Evolutionary conservation across 2,329 filamentous ascomycete genomes (phyloP).

Genomic region (Diplodia corticola): DNA sequence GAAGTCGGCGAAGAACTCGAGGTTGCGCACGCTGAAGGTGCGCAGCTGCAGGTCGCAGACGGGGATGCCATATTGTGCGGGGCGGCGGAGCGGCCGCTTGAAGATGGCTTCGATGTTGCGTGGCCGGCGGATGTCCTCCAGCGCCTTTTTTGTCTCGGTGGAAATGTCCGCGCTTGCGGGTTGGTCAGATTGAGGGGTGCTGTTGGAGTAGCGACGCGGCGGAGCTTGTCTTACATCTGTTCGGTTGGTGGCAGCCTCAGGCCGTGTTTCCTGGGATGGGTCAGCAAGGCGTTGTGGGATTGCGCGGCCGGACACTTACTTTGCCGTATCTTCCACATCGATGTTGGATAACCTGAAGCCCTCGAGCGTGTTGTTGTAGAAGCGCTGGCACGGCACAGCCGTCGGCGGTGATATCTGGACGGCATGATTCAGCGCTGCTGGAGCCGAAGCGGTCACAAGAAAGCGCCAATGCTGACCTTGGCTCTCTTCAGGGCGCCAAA

Average conservation of each 20-base stretch:
- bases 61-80: slow-evolving; percentile 73
- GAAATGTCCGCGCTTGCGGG: neutral
- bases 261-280: slow-evolving; percentile 24
- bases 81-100: slow-evolving; percentile 76
- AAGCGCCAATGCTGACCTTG: slow-evolving; percentile 36
- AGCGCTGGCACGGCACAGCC: slow-evolving; percentile 10
- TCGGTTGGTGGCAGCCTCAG: slow-evolving; percentile 26
- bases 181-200: neutral
- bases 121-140: slow-evolving; percentile 50
- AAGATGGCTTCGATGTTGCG: slow-evolving; percentile 83
- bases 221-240: slow-evolving; percentile 14
- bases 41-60: slow-evolving; percentile 90
- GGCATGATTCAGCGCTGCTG: neutral
- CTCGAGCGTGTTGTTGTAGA: slow-evolving; percentile 20
- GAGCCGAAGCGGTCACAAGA: neutral
- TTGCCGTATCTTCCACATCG: slow-evolving; percentile 7
- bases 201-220: neutral
- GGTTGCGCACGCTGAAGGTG: slow-evolving; percentile 84
- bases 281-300: neutral
- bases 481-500: slow-evolving; percentile 45
- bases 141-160: neutral
- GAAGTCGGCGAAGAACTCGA: slow-evolving; percentile 95
- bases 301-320: neutral
- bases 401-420: slow-evolving; percentile 7
- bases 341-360: slow-evolving; percentile 6